Percentiles rank a stretch among this genome's conserved stretches.
Evolutionary conservation across 2,329 filamentous ascomycete genomes (phyloP).

Genomic region (Penicillium aurantiogriseum): DNA sequence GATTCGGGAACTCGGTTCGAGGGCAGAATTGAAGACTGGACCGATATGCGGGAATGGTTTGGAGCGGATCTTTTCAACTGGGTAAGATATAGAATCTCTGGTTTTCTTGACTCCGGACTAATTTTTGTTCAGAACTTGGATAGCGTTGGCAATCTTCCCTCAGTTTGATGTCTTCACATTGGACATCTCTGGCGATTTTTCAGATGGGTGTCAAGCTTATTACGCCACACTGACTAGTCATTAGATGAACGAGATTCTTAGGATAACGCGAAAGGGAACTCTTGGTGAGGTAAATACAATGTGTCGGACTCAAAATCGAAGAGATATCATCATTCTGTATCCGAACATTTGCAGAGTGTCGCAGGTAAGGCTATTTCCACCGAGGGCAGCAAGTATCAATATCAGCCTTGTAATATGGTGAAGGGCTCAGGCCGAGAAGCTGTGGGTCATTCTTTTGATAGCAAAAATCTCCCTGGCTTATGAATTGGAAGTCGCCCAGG

Average conservation of each 20-base stretch:
- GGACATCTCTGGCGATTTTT: not conserved
- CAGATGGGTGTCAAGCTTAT: not conserved
- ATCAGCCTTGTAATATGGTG: no score
- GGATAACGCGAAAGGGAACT: not conserved
- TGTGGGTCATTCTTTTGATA: no score
- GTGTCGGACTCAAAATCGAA: not conserved
- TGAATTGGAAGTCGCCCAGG: not conserved
- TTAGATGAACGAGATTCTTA: no score
- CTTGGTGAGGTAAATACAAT: not conserved
- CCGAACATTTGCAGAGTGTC: no score
- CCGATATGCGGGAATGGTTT: constrained; percentile 23
- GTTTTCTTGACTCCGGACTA: not conserved
- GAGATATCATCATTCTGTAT: no score
- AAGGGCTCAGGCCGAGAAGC: no score
- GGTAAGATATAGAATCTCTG: not conserved
- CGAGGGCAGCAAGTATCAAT: no score
- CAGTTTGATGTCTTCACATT: not conserved
- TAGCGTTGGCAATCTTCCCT: not conserved
- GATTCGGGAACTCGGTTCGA: not conserved
- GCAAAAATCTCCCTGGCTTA: not conserved
- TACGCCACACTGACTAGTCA: no score
- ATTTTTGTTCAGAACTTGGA: not conserved
- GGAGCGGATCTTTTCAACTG: not conserved
- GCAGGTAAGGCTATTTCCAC: no score
- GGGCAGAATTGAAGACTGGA: constrained; percentile 21